Evolutionary conservation across 164 flowering plant genomes (phyloP).

Genomic region (Taxillus chinensis): DNA sequence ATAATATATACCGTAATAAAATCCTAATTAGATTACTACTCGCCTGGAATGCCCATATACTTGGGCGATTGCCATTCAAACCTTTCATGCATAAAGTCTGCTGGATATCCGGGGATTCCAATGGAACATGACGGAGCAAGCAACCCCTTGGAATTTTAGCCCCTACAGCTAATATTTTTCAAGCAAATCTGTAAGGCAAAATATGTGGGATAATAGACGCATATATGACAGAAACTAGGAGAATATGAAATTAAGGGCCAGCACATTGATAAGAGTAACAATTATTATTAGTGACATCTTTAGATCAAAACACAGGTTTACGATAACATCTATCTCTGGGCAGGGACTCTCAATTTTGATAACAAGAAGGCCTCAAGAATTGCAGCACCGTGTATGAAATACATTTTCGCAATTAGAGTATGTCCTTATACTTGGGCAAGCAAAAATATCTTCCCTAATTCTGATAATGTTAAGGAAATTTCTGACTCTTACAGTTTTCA

Average conservation of each 20-base stretch:
- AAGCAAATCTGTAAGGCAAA: slow-evolving; percentile 4
- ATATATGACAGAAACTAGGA: no score
- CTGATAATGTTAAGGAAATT: neutral
- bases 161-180: slow-evolving; percentile 43
- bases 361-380: no score
- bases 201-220: neutral
- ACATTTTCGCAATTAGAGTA: no score
- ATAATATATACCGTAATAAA: neutral
- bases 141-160: slow-evolving; percentile 63
- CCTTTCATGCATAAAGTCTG: slow-evolving; percentile 39
- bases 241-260: no score
- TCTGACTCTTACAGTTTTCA: neutral
- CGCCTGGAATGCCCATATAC: slow-evolving; percentile 85
- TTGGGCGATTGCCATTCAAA: slow-evolving; percentile 59
- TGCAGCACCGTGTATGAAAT: no score
- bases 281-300: no score
- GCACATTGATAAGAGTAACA: no score
- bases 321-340: no score
- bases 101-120: slow-evolving; percentile 40
- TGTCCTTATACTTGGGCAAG: no score
- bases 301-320: no score
- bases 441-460: neutral
- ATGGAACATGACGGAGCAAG: slow-evolving; percentile 53
- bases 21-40: slow-evolving; percentile 1
- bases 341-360: no score